phyloP scores from a whole-genome alignment of 2,329 filamentous ascomycete species.

The Knoxdaviesia capensis region DNA sequence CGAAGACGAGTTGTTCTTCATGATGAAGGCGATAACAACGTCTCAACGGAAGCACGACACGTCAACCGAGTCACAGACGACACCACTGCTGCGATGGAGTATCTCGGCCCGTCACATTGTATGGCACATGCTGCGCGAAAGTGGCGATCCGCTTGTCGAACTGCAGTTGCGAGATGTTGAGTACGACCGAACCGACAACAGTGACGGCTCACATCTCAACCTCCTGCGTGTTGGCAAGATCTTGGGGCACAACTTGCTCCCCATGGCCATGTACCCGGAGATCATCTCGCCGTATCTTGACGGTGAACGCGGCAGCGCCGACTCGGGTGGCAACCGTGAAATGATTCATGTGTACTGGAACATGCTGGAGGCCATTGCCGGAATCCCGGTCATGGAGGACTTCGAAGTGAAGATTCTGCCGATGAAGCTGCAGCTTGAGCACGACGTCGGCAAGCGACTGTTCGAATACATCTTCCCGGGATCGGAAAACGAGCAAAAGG shows the following conservation, averaged over 20 bases:
- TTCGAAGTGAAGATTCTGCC: constrained; percentile 92
- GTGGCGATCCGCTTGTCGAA: constrained; percentile 74
- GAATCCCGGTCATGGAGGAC: constrained; percentile 90
- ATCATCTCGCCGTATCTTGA: constrained; percentile 86
- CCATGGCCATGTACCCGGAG: constrained; percentile 81
- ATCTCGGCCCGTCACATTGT: constrained; percentile 90
- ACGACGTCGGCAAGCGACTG: constrained; percentile 75
- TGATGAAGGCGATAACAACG: constrained; percentile 98
- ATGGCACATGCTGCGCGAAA: constrained; percentile 85
- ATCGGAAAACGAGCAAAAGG: constrained; percentile 32
- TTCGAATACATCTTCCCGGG: constrained; percentile 97
- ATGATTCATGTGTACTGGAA: constrained; percentile 95
- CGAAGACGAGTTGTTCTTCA: constrained; percentile 95
- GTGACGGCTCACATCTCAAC: constrained; percentile 91
- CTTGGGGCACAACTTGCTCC: constrained; percentile 72
- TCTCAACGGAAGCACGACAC: constrained; percentile 74
- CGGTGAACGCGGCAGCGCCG: constrained; percentile 29
- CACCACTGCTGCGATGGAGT: constrained; percentile 72
- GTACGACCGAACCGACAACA: constrained; percentile 92
- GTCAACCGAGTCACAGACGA: constrained; percentile 21
- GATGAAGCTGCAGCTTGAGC: constrained; percentile 82
- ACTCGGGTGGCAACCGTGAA: constrained; percentile 43
- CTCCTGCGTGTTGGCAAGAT: constrained; percentile 74
- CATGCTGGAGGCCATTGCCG: constrained; percentile 94
- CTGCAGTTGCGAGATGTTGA: constrained; percentile 79